phyloP scores from a whole-genome alignment of 495 filamentous ascomycete species.

The Astrothelium subdiscretum region DNA sequence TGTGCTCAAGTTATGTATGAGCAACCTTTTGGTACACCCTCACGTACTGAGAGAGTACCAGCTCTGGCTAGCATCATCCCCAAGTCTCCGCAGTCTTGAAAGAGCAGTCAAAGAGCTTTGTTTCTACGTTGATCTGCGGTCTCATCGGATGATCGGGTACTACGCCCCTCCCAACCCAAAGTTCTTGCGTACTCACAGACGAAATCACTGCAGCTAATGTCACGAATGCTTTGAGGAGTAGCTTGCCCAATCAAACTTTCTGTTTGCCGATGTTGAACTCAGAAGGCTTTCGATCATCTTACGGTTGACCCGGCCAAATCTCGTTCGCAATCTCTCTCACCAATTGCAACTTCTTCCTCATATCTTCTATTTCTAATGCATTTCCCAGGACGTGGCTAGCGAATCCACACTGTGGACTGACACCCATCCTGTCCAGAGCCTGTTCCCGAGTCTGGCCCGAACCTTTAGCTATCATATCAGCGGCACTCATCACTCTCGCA shows the following conservation, averaged over 20 bases:
- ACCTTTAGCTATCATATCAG: conserved; percentile 60
- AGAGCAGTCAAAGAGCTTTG: no score
- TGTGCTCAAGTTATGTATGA: no score
- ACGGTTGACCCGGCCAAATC: conserved; percentile 35
- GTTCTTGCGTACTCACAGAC: no score
- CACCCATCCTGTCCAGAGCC: conserved; percentile 50
- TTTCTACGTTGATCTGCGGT: no score
- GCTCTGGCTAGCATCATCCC: no score
- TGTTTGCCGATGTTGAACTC: neutral
- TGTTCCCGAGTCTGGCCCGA: conserved; percentile 33
- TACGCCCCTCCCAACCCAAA: no score
- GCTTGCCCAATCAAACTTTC: neutral
- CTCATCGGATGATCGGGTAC: no score
- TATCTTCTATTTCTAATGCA: conserved; percentile 46
- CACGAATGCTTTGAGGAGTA: no score
- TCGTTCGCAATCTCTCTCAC: conserved; percentile 39
- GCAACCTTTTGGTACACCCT: no score
- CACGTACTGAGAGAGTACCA: no score
- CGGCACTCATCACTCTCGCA: conserved; percentile 52
- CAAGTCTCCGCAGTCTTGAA: no score
- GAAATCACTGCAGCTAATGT: no score
- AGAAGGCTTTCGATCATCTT: conserved; percentile 1
- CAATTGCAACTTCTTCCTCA: conserved; percentile 40
- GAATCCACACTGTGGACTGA: conserved; percentile 75
- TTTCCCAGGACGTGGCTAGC: conserved; percentile 53